Conservation (phyloP, 805 yeast genomes). For the Candida krabiensis region DNA sequence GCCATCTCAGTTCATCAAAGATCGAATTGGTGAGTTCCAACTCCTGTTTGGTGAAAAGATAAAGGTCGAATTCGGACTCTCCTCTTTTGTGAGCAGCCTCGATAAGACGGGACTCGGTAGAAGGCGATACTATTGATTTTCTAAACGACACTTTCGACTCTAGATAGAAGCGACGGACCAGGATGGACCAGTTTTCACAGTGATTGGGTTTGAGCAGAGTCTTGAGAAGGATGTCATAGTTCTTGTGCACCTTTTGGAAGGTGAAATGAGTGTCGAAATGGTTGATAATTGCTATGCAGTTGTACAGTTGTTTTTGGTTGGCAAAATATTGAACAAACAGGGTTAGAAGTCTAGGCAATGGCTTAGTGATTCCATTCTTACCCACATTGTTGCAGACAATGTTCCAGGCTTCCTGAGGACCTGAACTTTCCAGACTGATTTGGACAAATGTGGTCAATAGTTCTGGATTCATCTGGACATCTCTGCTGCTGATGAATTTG, state of each 20-base stretch:
- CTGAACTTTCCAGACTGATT: constrained; percentile 7
- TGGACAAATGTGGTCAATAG: constrained; percentile 13
- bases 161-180: constrained; percentile 20
- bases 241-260: constrained; percentile 15
- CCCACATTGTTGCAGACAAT: constrained; percentile 5
- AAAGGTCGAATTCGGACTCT: constrained; percentile 6
- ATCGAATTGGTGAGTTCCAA: background rate
- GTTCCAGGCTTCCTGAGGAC: constrained; percentile 16
- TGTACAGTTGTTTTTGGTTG: constrained; percentile 15
- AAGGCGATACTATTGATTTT: constrained; percentile 4
- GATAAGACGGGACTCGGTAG: background rate
- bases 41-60: background rate
- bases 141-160: constrained; percentile 13
- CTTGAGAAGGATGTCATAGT: constrained; percentile 12
- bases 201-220: constrained; percentile 11
- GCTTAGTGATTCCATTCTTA: constrained; percentile 1
- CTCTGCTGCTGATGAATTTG: background rate
- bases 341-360: constrained; percentile 8
- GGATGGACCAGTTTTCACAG: constrained; percentile 19
- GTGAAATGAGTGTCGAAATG: constrained; percentile 10
- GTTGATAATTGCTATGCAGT: constrained; percentile 24
- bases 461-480: constrained; percentile 3
- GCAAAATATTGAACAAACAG: constrained; percentile 19
- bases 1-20: background rate
- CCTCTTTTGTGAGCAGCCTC: constrained; percentile 11